phyloP scores from a whole-genome alignment of 257 asterid species.

The Schizonepeta tenuifolia region DNA sequence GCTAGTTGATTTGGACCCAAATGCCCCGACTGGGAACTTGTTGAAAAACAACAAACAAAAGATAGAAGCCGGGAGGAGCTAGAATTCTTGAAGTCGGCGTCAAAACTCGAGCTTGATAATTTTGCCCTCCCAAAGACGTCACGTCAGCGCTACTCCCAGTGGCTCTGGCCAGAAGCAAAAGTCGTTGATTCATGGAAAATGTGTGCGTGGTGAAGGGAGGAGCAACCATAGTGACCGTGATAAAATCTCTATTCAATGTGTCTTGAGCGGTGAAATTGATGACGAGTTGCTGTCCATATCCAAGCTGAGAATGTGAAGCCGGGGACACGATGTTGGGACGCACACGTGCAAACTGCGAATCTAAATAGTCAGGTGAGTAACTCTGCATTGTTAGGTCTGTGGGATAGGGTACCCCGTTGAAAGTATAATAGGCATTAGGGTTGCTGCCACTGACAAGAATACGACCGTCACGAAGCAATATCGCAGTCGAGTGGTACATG shows the following conservation, averaged over 20 bases:
- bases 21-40: constrained; percentile 27
- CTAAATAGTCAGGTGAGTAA: constrained; percentile 16
- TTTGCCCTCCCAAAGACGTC: not conserved
- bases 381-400: constrained; percentile 10
- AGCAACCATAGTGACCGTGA: not conserved
- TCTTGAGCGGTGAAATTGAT: constrained; percentile 20
- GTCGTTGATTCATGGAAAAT: not conserved
- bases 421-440: constrained; percentile 7
- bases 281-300: constrained; percentile 11
- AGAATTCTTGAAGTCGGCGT: constrained; percentile 20
- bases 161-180: not conserved
- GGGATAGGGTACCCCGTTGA: not conserved
- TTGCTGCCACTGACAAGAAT: constrained; percentile 22
- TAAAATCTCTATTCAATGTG: not conserved
- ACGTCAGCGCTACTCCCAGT: not conserved
- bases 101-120: constrained; percentile 20
- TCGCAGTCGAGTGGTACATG: constrained; percentile 23
- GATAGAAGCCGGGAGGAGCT: constrained; percentile 28
- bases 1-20: constrained; percentile 29
- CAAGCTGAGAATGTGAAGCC: not conserved
- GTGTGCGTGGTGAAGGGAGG: not conserved
- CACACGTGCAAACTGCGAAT: not conserved
- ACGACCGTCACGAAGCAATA: constrained; percentile 13
- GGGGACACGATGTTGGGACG: not conserved
- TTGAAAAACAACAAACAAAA: constrained; percentile 18